Percentiles rank a stretch among this genome's conserved stretches.
Evolutionary conservation across 2,329 filamentous ascomycete species (phyloP).

Genomic region (Triangularia setosa): DNA sequence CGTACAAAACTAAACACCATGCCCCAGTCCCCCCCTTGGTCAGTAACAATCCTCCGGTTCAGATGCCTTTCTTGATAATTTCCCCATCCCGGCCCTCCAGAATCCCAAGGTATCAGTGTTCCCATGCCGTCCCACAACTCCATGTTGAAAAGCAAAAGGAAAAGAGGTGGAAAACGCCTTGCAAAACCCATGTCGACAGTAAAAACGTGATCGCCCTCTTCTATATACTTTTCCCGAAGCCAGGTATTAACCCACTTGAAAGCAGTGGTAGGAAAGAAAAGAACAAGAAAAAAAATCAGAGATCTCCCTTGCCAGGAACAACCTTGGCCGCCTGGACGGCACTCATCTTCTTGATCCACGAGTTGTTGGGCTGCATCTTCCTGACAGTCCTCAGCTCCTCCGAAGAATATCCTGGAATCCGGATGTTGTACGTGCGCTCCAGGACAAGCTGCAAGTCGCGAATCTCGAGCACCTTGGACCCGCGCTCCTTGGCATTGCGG

Average conservation of each 20-base stretch:
- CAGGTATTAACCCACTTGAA: neutral
- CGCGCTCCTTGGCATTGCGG: slow-evolving; percentile 87
- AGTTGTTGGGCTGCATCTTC: slow-evolving; percentile 82
- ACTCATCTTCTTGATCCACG: slow-evolving; percentile 96
- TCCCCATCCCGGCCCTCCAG: neutral
- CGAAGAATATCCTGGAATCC: slow-evolving; percentile 88
- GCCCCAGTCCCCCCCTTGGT: neutral
- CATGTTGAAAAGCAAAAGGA: neutral
- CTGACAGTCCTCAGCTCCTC: slow-evolving; percentile 93
- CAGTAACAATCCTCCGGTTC: neutral
- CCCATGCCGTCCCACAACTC: neutral
- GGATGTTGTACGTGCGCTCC: slow-evolving; percentile 83
- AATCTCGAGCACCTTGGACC: slow-evolving; percentile 84
- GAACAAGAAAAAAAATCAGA: slow-evolving; percentile 26
- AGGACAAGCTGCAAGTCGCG: slow-evolving; percentile 80
- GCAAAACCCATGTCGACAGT: neutral
- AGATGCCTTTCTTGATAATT: neutral
- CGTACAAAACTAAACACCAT: neutral
- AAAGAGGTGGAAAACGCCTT: neutral
- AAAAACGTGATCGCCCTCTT: neutral
- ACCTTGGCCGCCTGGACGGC: slow-evolving; percentile 93
- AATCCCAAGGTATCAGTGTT: neutral
- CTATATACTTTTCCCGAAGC: neutral
- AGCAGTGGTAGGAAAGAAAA: neutral
- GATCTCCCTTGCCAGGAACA: slow-evolving; percentile 57